Conservation (phyloP, 768 basidiomycete species). For the Flagelloscypha sp. region DNA sequence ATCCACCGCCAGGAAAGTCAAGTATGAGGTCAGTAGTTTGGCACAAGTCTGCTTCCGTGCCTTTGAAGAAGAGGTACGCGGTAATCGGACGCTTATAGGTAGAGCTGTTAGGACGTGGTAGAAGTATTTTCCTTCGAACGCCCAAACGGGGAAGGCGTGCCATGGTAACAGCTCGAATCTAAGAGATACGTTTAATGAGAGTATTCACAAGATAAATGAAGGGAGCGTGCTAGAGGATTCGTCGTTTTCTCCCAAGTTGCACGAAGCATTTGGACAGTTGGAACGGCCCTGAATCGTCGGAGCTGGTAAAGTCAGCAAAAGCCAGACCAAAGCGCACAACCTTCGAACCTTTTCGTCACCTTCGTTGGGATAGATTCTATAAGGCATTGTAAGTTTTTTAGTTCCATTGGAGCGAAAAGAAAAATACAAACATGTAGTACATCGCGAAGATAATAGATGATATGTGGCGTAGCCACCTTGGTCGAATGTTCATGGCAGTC, state of each 20-base stretch:
- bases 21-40: slow-evolving; percentile 74
- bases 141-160: slow-evolving; percentile 51
- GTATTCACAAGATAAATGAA: slow-evolving; percentile 6
- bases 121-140: slow-evolving; percentile 65
- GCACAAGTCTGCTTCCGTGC: slow-evolving; percentile 53
- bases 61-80: slow-evolving; percentile 75
- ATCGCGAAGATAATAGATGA: slow-evolving; percentile 76
- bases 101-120: slow-evolving; percentile 74
- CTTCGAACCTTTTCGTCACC: slow-evolving; percentile 88
- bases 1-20: slow-evolving; percentile 94
- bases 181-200: slow-evolving; percentile 8
- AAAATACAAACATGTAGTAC: slow-evolving; percentile 85
- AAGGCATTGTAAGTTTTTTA: too few species aligned
- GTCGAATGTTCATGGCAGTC: slow-evolving; percentile 86
- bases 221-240: slow-evolving; percentile 45
- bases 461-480: slow-evolving; percentile 86
- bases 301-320: slow-evolving; percentile 40
- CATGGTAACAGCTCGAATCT: slow-evolving; percentile 61
- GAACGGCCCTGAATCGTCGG: slow-evolving; percentile 83
- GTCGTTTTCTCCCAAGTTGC: slow-evolving; percentile 95
- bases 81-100: slow-evolving; percentile 76
- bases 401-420: too few species aligned
- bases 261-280: slow-evolving; percentile 94
- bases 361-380: slow-evolving; percentile 73
- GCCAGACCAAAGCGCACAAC: slow-evolving; percentile 1